Evolutionary conservation across 805 yeast species (phyloP).

Genomic region (Starmerella sirachaensis): DNA sequence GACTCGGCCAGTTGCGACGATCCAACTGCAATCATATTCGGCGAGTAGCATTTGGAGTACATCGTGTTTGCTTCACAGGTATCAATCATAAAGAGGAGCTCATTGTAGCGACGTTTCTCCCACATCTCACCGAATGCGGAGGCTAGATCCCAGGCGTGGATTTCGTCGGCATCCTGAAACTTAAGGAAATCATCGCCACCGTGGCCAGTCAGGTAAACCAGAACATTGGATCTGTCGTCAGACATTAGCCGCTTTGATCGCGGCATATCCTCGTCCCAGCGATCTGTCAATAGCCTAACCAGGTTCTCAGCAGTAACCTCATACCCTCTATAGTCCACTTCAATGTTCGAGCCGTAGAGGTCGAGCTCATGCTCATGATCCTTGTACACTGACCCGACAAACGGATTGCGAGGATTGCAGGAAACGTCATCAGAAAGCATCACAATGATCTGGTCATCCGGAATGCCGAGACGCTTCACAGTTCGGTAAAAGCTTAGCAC

Average conservation of each 20-base stretch:
- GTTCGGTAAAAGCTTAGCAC: conserved; percentile 89
- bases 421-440: conserved; percentile 97
- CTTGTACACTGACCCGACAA: conserved; percentile 92
- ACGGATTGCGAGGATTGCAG: conserved; percentile 89
- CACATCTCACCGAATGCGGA: conserved; percentile 96
- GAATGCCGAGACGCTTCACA: conserved; percentile 89
- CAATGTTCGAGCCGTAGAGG: conserved; percentile 85
- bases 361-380: conserved; percentile 87
- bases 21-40: conserved; percentile 86
- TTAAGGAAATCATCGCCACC: conserved; percentile 97
- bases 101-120: conserved; percentile 89
- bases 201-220: conserved; percentile 94
- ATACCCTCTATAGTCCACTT: conserved; percentile 94
- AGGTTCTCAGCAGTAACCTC: conserved; percentile 97
- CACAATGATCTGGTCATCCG: conserved; percentile 91
- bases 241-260: conserved; percentile 80
- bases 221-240: conserved; percentile 87
- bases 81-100: conserved; percentile 93
- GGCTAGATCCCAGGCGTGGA: conserved; percentile 88
- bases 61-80: conserved; percentile 98
- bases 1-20: conserved; percentile 79
- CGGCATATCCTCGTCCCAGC: conserved; percentile 93
- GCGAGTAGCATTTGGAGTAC: conserved; percentile 86
- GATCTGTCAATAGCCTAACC: conserved; percentile 79
- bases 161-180: conserved; percentile 97